phyloP scores from a whole-genome alignment of 23 red algal species.

The Gracilaria caudata region DNA sequence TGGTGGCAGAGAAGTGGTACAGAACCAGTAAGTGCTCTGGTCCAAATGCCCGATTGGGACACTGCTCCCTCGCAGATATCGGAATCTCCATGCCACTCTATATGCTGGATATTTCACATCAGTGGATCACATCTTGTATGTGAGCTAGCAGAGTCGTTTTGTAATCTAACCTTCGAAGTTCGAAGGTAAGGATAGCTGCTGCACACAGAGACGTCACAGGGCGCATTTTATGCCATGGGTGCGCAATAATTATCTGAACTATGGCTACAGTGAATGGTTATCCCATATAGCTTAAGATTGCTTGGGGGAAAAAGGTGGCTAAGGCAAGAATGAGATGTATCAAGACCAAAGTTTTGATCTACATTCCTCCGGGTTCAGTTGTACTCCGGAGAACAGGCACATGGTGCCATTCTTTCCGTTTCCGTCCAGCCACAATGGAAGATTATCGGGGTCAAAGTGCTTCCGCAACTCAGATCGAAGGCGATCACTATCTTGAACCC shows the following conservation, averaged over 20 bases:
- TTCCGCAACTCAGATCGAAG: constrained; percentile 26
- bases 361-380: constrained; percentile 33
- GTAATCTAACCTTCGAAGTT: not conserved
- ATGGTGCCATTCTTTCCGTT: constrained; percentile 25
- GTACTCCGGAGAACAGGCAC: constrained; percentile 15
- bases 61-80: not conserved
- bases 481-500: not conserved
- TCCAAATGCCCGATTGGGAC: no score
- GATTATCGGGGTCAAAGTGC: constrained; percentile 10
- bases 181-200: not conserved
- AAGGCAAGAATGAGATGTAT: not conserved
- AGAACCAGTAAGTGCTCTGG: no score
- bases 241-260: not conserved
- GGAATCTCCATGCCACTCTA: not conserved
- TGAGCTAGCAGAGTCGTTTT: not conserved
- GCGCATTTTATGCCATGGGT: not conserved
- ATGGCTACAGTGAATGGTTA: not conserved
- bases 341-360: constrained; percentile 11
- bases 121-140: no score
- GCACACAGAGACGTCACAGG: not conserved
- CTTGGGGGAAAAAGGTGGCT: not conserved
- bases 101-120: not conserved
- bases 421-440: constrained; percentile 42
- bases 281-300: not conserved
- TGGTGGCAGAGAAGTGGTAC: no score